phyloP scores from a whole-genome alignment of 2,329 filamentous ascomycete genomes.

The Xylariaceae sp. region DNA sequence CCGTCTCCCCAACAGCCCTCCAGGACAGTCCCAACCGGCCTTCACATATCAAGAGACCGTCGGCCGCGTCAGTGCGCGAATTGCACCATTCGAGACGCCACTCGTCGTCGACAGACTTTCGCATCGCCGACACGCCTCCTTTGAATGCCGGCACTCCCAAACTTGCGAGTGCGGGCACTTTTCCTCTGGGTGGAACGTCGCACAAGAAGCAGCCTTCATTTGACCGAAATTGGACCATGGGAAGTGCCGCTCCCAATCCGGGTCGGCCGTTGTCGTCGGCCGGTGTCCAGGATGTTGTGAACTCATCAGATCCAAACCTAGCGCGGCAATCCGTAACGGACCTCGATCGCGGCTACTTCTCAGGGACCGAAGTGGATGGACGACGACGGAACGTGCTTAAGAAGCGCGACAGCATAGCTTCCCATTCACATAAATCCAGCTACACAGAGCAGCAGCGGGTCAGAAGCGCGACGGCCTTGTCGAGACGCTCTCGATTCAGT shows the following conservation, averaged over 20 bases:
- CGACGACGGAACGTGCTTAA: slow-evolving; percentile 69
- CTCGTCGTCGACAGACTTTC: slow-evolving; percentile 79
- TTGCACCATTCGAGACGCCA: slow-evolving; percentile 79
- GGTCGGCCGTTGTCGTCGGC: slow-evolving; percentile 45
- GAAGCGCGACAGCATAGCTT: slow-evolving; percentile 59
- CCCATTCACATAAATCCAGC: slow-evolving; percentile 65
- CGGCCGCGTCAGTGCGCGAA: slow-evolving; percentile 73
- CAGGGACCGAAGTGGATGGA: slow-evolving; percentile 72
- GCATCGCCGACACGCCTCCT: slow-evolving; percentile 31
- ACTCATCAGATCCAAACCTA: slow-evolving; percentile 27
- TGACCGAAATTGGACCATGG: slow-evolving; percentile 63
- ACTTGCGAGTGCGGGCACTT: slow-evolving; percentile 34
- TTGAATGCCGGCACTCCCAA: slow-evolving; percentile 32
- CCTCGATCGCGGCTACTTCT: slow-evolving; percentile 86
- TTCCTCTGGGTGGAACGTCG: slow-evolving; percentile 30
- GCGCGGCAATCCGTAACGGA: slow-evolving; percentile 48
- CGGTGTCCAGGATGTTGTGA: slow-evolving; percentile 38
- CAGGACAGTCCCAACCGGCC: slow-evolving; percentile 41
- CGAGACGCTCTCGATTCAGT: slow-evolving; percentile 68
- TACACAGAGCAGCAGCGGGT: slow-evolving; percentile 67
- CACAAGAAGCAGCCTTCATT: slow-evolving; percentile 64
- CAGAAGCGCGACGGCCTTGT: slow-evolving; percentile 57
- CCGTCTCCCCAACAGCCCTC: slow-evolving; percentile 30
- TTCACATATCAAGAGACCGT: slow-evolving; percentile 55
- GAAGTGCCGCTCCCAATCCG: slow-evolving; percentile 36